Percentiles rank a stretch among this genome's conserved stretches.
phyloP scores from a whole-genome alignment of 139 green algal species.

The Chlamydomonas eustigma region DNA sequence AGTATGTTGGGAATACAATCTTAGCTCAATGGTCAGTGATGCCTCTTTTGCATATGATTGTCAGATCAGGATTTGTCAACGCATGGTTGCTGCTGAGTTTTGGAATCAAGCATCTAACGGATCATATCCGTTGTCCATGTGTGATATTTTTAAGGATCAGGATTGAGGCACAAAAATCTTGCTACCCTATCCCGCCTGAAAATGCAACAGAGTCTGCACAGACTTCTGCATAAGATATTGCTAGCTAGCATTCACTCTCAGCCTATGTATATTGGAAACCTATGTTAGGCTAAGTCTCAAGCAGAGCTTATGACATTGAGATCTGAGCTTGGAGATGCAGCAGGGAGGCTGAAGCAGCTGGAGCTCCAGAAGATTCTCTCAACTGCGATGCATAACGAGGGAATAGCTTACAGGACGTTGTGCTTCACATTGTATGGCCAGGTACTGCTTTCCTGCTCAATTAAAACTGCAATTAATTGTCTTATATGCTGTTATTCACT shows the following conservation, averaged over 20 bases:
- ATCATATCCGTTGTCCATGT: too few species aligned
- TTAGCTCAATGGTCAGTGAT: background rate
- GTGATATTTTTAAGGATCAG: too few species aligned
- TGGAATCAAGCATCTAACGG: too few species aligned
- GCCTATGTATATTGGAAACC: background rate
- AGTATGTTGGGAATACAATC: background rate
- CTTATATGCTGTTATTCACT: background rate
- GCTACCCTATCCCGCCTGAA: background rate
- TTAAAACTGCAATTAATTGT: background rate
- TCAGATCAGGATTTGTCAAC: too few species aligned
- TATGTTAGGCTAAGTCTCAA: background rate
- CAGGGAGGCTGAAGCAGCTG: background rate
- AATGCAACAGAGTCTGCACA: background rate
- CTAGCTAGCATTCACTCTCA: background rate
- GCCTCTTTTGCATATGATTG: too few species aligned
- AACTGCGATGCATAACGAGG: background rate
- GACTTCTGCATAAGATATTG: background rate
- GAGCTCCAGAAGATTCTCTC: background rate
- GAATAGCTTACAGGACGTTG: background rate
- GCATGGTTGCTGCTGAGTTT: too few species aligned
- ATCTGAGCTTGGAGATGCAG: background rate
- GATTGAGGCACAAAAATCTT: background rate
- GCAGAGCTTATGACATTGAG: background rate
- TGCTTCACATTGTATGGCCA: background rate
- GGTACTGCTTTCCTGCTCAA: background rate